Conservation (phyloP, 2,329 filamentous ascomycete species). For the Rutstroemia sp. region DNA sequence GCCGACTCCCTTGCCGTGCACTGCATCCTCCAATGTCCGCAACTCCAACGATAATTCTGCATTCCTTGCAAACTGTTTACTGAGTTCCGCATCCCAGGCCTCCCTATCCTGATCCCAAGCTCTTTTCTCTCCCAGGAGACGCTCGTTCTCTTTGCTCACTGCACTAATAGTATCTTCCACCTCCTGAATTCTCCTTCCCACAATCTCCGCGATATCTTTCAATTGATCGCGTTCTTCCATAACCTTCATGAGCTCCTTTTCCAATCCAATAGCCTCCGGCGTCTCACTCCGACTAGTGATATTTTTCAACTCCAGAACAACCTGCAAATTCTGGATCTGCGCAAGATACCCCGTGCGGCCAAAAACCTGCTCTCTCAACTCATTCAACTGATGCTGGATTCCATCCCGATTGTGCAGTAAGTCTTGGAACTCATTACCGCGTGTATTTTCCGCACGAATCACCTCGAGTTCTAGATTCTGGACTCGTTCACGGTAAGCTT, state of each 20-base stretch:
- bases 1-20: not conserved
- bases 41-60: not conserved
- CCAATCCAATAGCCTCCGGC: not conserved
- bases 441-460: not conserved
- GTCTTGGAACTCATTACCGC: not conserved
- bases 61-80: not conserved
- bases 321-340: not conserved
- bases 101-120: not conserved
- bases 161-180: not conserved
- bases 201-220: not conserved
- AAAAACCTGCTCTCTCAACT: not conserved
- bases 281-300: not conserved
- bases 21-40: constrained; percentile 1
- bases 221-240: not conserved
- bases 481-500: not conserved
- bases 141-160: not conserved
- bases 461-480: not conserved
- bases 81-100: not conserved
- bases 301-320: constrained; percentile 1
- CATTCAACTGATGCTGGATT: not conserved
- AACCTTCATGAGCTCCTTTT: not conserved
- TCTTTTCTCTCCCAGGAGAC: not conserved
- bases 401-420: not conserved
- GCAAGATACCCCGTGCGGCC: not conserved
- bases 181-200: not conserved